Evolutionary conservation across 495 filamentous ascomycete species (phyloP), one percentile per base, ranked within the genome.

Genomic region (Eremomyces bilateralis): DNA sequence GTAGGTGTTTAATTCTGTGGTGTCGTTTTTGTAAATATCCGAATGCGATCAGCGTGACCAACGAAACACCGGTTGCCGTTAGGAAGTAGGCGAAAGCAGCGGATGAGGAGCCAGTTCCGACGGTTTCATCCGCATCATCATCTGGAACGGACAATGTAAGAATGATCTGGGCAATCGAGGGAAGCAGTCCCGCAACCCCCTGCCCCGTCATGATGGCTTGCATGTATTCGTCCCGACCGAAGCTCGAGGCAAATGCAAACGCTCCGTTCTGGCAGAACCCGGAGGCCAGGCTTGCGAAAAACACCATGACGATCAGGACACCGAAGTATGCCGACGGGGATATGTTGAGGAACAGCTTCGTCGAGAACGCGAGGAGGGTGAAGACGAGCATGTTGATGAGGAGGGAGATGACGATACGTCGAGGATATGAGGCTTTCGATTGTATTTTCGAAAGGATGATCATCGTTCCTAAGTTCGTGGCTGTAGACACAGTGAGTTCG

Each of bases 141-240:
- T 41, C 42, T 0, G 73, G 63, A 10, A 84, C 66, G 0, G 70
- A 65, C 20, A 95, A 60, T 20, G 85, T 80, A 1, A 81, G 77
- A 25, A 79, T 46, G 42, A 94, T 88, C 46, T 80, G 85, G 0
- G 77, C 78, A 37, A 93, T 65, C 28, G 77, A 78, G 0, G 88
- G 90, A 11, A 95, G 62, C 3, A 99, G 84, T 21, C 88, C 88
- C 1, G 88, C 83, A 4, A 95, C 61, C 12, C 72, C 90, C 52
- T 99, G 88, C 5, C 88, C 88, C 17, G 72, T 71, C 90, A 99
- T 95, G 52, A 95, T 83, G 15, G 75, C 88, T 53, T 94, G 84
- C 33, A 78, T 93, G 56, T 93, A 95, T 44, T 81, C 73, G 12
- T 76, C 67, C 33, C 76, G 55, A 15, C 73, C 80, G 42, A 92